Conservation (phyloP, 192 early-diverging fungal species). For the Coemansia sp. region DNA sequence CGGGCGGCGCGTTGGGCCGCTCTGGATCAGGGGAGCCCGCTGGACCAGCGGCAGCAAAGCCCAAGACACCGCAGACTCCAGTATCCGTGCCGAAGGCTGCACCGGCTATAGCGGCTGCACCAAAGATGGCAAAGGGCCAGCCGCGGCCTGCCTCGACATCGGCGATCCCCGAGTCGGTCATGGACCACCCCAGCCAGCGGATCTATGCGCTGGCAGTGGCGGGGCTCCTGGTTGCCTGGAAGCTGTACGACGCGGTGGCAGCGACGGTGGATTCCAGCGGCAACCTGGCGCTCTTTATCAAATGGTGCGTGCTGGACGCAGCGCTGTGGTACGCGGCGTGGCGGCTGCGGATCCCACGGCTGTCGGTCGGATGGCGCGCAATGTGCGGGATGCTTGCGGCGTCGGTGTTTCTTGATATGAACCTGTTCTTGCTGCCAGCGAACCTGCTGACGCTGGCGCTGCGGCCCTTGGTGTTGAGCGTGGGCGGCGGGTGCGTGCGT, state of each 20-base stretch:
- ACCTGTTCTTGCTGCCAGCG: constrained; percentile 35
- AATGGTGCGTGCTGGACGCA: constrained; percentile 39
- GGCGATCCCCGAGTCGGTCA: constrained; percentile 29
- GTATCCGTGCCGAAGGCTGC: too few species aligned
- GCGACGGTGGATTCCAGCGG: constrained; percentile 8
- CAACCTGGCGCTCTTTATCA: constrained; percentile 25
- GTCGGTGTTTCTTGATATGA: constrained; percentile 28
- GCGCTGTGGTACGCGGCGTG: constrained; percentile 27
- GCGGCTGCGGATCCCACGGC: constrained; percentile 26
- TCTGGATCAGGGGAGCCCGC: not conserved
- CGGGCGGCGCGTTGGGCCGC: constrained; percentile 6
- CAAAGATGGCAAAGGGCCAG: too few species aligned
- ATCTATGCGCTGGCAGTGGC: constrained; percentile 25
- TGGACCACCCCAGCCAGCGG: constrained; percentile 44
- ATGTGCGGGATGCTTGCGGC: constrained; percentile 13
- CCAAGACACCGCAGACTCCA: too few species aligned
- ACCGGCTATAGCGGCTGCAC: too few species aligned
- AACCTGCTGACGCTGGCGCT: constrained; percentile 37
- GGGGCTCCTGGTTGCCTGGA: constrained; percentile 31
- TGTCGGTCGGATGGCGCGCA: constrained; percentile 6
- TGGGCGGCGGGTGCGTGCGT: constrained; percentile 38
- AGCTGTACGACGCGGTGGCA: constrained; percentile 26
- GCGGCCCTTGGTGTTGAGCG: constrained; percentile 32
- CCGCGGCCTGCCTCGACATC: too few species aligned
- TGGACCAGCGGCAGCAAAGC: not conserved